These are phyloP conservation scores for Protomyces inouyei DNA, from an alignment of 1,139 yeast species.

Conservation along the genomic window DNA sequence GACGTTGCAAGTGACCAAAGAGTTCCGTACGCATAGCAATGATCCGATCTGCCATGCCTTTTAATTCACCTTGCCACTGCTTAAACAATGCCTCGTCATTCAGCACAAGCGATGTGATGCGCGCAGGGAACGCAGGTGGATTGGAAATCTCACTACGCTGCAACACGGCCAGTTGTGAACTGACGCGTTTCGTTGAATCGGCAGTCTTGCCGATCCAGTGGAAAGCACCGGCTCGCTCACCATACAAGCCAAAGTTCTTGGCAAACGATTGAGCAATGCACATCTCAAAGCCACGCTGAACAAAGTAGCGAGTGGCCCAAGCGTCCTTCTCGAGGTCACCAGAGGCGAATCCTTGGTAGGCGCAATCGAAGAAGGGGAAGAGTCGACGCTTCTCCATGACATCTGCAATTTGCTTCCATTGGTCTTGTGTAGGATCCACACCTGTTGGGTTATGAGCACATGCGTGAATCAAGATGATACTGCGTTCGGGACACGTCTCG, in stretches of 20 bases:
- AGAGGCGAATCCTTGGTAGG: constrained; percentile 89
- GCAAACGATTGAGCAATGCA: constrained; percentile 88
- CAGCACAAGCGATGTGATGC: constrained; percentile 73
- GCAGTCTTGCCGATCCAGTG: constrained; percentile 47
- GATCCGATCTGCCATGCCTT: constrained; percentile 71
- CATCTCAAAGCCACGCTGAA: constrained; percentile 47
- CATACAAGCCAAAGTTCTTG: constrained; percentile 93
- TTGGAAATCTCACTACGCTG: constrained; percentile 87
- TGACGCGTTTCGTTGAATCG: constrained; percentile 46
- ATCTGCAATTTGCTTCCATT: constrained; percentile 69
- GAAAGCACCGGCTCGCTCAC: constrained; percentile 92
- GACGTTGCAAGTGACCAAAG: constrained; percentile 49
- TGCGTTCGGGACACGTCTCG: constrained; percentile 43
- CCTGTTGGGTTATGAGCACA: constrained; percentile 98
- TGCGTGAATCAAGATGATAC: constrained; percentile 77
- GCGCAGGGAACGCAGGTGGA: constrained; percentile 92
- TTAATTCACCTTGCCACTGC: constrained; percentile 77
- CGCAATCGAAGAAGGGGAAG: constrained; percentile 80
- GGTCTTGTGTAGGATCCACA: constrained; percentile 71
- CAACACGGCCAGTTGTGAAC: constrained; percentile 72
- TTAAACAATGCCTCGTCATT: constrained; percentile 55
- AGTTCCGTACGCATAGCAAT: constrained; percentile 58
- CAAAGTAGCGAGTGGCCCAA: constrained; percentile 46
- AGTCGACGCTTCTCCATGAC: constrained; percentile 55
- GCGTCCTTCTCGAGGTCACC: constrained; percentile 58